phyloP scores from a whole-genome alignment of 768 basidiomycete genomes.

The Mycena crocata region DNA sequence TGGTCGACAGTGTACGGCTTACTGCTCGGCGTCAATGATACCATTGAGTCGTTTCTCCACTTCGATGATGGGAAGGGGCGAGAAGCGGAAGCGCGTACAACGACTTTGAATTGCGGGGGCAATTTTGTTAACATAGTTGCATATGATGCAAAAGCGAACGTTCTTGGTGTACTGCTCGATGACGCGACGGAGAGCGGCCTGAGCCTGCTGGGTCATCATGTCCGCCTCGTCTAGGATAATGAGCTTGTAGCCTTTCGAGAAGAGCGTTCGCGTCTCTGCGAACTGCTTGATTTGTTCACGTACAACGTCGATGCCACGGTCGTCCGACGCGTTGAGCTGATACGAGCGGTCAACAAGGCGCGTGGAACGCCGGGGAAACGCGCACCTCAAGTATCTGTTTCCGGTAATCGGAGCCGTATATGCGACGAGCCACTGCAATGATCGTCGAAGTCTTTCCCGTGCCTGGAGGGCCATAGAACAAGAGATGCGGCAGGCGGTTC shows the following conservation, averaged over 20 bases:
- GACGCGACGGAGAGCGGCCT: slow-evolving; percentile 94
- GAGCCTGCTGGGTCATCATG: slow-evolving; percentile 99
- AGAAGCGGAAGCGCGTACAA: slow-evolving; percentile 97
- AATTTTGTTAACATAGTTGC: slow-evolving; percentile 99
- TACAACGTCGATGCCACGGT: slow-evolving; percentile 98
- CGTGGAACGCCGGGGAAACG: neutral
- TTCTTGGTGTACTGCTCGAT: slow-evolving; percentile 99
- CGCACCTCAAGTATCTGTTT: slow-evolving; percentile 95
- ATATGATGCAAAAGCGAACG: slow-evolving; percentile 99
- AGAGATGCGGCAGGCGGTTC: slow-evolving; percentile 91
- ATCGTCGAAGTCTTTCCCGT: slow-evolving; percentile 99
- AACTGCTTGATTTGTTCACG: slow-evolving; percentile 99
- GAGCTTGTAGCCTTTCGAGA: slow-evolving; percentile 94
- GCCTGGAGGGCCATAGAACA: slow-evolving; percentile 98
- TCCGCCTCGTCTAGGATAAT: slow-evolving; percentile 99
- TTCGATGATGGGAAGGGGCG: slow-evolving; percentile 86
- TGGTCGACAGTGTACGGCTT: slow-evolving; percentile 36
- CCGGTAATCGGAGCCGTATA: slow-evolving; percentile 87
- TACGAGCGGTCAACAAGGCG: neutral
- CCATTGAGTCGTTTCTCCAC: slow-evolving; percentile 84
- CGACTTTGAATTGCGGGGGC: slow-evolving; percentile 98
- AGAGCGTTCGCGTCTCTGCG: slow-evolving; percentile 93
- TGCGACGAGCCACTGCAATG: slow-evolving; percentile 91
- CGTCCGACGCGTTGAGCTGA: slow-evolving; percentile 97
- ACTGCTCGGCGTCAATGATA: slow-evolving; percentile 91